Percentiles rank a stretch among this genome's conserved stretches.
Evolutionary conservation across 495 filamentous ascomycete species (phyloP).

Genomic region (Trypethelium eluteriae): DNA sequence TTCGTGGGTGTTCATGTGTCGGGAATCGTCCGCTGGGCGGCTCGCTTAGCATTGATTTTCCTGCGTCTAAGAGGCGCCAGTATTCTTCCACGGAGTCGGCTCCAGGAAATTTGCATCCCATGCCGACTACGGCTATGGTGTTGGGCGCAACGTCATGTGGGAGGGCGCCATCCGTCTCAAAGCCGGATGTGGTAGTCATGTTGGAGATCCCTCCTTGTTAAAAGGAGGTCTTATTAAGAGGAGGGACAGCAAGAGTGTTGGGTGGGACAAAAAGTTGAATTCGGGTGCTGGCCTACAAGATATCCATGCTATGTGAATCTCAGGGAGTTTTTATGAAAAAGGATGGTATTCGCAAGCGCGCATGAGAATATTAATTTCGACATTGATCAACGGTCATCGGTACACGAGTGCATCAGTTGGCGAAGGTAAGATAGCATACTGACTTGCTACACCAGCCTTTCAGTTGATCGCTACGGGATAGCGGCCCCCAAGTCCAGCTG

Average conservation of each 20-base stretch:
- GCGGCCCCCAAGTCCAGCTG: not conserved
- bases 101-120: slow-evolving; percentile 37
- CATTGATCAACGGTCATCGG: not conserved
- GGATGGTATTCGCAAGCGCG: not conserved
- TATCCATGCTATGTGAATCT: not conserved
- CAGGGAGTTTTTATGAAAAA: not conserved
- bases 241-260: not conserved
- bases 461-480: not conserved
- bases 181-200: not conserved
- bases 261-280: not conserved
- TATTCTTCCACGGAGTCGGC: slow-evolving; percentile 34
- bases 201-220: not conserved
- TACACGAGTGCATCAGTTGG: not conserved
- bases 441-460: not conserved
- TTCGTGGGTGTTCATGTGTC: not conserved
- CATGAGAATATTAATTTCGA: not conserved
- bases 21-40: not conserved
- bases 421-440: not conserved
- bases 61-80: slow-evolving; percentile 40
- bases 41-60: slow-evolving; percentile 34
- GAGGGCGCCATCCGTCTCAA: not conserved
- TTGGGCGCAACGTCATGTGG: not conserved
- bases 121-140: slow-evolving; percentile 38
- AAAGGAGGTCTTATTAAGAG: not conserved
- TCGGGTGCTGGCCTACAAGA: not conserved